Percentiles rank a stretch among this genome's conserved stretches.
phyloP scores from a whole-genome alignment of 2,329 filamentous ascomycete genomes.

The Xylaria polymorpha region DNA sequence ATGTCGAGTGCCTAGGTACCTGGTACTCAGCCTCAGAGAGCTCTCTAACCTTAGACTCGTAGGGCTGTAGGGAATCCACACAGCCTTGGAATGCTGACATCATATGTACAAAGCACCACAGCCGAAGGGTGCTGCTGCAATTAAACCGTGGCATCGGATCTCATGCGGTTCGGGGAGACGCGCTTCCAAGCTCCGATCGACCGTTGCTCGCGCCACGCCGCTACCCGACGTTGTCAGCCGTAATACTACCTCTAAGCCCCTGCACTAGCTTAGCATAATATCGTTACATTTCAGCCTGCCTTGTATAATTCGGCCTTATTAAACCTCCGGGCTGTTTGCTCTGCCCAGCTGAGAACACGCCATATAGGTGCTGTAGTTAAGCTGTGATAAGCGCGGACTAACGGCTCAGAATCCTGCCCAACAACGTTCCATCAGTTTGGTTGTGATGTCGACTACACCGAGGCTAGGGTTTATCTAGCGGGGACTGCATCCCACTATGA shows the following conservation, averaged over 20 bases:
- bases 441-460: not conserved
- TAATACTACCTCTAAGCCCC: not conserved
- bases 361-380: conserved; percentile 8
- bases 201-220: conserved; percentile 13
- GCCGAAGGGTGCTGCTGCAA: not conserved
- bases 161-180: not conserved
- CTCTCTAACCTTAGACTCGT: not conserved
- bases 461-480: not conserved
- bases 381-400: not conserved
- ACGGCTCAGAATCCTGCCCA: not conserved
- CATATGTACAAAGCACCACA: not conserved
- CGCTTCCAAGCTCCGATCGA: not conserved
- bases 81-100: conserved; percentile 3
- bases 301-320: not conserved
- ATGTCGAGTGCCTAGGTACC: not conserved
- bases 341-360: not conserved
- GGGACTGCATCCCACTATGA: not conserved
- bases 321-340: not conserved
- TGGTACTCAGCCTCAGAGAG: not conserved
- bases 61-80: conserved; percentile 5
- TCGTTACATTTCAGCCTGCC: conserved; percentile 1
- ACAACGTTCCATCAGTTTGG: not conserved
- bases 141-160: not conserved
- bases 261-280: not conserved
- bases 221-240: conserved; percentile 11